Percentiles rank a stretch among this genome's conserved stretches.
phyloP scores from a whole-genome alignment of 257 asterid species.

The Scutellaria barbata region DNA sequence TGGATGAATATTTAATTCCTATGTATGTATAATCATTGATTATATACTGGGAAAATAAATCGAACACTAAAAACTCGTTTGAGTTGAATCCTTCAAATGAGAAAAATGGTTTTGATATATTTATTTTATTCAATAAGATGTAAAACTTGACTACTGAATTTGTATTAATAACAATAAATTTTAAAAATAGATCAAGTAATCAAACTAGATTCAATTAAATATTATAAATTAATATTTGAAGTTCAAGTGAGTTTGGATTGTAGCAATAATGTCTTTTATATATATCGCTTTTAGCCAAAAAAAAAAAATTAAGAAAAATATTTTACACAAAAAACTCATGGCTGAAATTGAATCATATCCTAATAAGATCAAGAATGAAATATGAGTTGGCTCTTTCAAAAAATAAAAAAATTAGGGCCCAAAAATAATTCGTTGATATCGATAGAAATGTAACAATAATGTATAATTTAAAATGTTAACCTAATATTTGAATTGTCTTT shows the following conservation, averaged over 20 bases:
- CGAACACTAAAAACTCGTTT: too few species aligned
- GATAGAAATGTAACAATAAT: constrained; percentile 34
- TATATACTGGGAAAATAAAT: background rate
- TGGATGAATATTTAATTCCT: constrained; percentile 15
- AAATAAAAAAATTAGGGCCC: background rate
- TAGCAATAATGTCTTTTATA: too few species aligned
- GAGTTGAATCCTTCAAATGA: too few species aligned
- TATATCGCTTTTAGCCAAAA: too few species aligned
- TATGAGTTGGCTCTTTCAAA: constrained; percentile 26
- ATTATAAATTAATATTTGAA: too few species aligned
- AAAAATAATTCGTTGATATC: constrained; percentile 8
- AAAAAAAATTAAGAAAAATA: background rate
- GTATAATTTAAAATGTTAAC: constrained; percentile 5
- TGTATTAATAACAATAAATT: too few species aligned
- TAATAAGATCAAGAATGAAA: constrained; percentile 21
- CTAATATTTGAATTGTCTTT: constrained; percentile 31
- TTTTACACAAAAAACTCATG: background rate
- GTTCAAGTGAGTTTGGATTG: too few species aligned
- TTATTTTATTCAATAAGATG: too few species aligned
- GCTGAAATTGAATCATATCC: constrained; percentile 26
- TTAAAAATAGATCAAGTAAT: too few species aligned
- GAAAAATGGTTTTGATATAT: too few species aligned
- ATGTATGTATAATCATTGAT: background rate
- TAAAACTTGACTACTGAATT: too few species aligned
- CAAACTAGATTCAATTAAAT: too few species aligned